Evolutionary conservation across 257 asterid genomes (phyloP).

Genomic region (Nicotiana tomentosiformis): DNA sequence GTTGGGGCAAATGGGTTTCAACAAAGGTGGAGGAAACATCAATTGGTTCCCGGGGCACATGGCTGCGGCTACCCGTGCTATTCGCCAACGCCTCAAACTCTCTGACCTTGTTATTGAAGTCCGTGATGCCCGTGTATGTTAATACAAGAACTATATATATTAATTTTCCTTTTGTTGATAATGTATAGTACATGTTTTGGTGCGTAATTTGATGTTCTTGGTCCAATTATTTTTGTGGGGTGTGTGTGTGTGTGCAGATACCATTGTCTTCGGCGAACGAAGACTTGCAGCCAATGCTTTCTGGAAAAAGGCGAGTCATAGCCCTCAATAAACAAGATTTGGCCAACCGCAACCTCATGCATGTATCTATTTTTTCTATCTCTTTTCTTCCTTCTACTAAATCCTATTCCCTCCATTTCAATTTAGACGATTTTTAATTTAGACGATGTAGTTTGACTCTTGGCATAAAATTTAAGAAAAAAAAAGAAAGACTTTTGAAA

Average conservation of each 20-base stretch:
- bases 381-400: neutral
- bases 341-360: conserved; percentile 92
- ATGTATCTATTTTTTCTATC: conserved; percentile 32
- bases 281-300: conserved; percentile 77
- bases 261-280: conserved; percentile 79
- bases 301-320: conserved; percentile 68
- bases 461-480: neutral
- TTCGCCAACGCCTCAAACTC: conserved; percentile 80
- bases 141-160: too few species aligned
- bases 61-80: conserved; percentile 98
- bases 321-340: conserved; percentile 95
- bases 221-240: neutral
- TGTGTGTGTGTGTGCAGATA: conserved; percentile 32
- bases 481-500: too few species aligned
- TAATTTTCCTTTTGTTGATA: too few species aligned
- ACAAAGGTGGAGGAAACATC: conserved; percentile 25
- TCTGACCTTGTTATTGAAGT: conserved; percentile 90
- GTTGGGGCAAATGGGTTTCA: conserved; percentile 73
- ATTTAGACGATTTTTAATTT: too few species aligned
- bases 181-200: too few species aligned
- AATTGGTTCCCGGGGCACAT: conserved; percentile 99
- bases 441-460: too few species aligned
- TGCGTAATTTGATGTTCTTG: neutral
- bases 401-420: too few species aligned
- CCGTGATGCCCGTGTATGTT: conserved; percentile 80